Percentiles rank a stretch among this genome's conserved stretches.
These are phyloP conservation scores for Eucalyptus tenuipes DNA, from an alignment of 345 rosid species.

Conservation along the genomic window DNA sequence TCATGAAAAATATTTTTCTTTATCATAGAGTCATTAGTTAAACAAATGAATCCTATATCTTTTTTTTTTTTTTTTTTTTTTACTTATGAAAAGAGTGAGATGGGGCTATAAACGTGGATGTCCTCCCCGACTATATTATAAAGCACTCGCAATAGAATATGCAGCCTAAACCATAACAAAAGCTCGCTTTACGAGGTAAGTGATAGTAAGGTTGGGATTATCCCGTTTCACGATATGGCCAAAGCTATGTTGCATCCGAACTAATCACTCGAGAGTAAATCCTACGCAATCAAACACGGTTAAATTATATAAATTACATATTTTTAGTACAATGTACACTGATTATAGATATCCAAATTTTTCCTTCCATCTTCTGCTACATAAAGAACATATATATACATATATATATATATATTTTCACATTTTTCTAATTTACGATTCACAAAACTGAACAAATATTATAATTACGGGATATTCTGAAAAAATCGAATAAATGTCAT, in stretches of 20 bases:
- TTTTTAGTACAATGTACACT: not conserved
- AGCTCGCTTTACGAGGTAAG: rapidly evolving
- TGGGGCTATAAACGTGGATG: rapidly evolving
- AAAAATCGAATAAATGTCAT: not conserved
- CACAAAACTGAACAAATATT: not conserved
- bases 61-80: not conserved
- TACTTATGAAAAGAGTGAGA: not conserved
- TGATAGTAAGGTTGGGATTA: not conserved
- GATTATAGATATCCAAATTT: not conserved
- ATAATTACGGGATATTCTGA: not conserved
- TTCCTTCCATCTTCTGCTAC: not conserved
- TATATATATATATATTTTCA: too few species aligned
- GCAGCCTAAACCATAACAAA: not conserved
- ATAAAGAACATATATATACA: too few species aligned
- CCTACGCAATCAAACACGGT: rapidly evolving
- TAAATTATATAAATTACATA: not conserved
- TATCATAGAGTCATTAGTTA: not conserved
- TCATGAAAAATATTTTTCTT: not conserved
- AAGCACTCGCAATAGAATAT: rapidly evolving
- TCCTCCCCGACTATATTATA: rapidly evolving
- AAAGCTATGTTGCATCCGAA: rapidly evolving
- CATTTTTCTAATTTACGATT: not conserved
- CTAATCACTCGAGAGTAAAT: not conserved
- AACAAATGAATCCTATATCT: not conserved
- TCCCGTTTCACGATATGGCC: rapidly evolving